Percentiles rank a stretch among this genome's conserved stretches.
phyloP scores from a whole-genome alignment of 345 rosid species.

The Ailanthus altissimus region DNA sequence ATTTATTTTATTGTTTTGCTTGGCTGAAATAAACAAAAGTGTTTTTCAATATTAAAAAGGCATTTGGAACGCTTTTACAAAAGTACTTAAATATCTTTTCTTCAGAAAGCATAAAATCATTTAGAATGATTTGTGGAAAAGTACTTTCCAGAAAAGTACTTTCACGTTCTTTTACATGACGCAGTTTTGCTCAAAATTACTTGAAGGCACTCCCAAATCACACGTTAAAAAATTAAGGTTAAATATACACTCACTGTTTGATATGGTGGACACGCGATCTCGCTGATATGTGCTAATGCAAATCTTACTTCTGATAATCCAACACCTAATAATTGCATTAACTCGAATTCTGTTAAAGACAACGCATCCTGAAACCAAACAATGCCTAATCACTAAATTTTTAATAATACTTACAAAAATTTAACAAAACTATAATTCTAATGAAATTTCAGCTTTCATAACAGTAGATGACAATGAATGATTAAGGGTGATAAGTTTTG shows the following conservation, averaged over 20 bases:
- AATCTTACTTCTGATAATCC: constrained; percentile 53
- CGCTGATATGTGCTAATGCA: constrained; percentile 60
- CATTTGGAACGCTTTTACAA: not conserved
- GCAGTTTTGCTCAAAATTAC: not conserved
- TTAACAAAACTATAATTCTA: not conserved
- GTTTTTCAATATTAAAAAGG: not conserved
- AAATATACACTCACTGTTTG: constrained; percentile 49
- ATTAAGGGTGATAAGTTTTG: not conserved
- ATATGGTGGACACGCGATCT: constrained; percentile 57
- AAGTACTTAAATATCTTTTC: not conserved
- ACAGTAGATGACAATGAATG: not conserved
- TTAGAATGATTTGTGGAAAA: not conserved
- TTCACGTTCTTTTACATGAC: not conserved
- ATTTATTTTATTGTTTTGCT: not conserved
- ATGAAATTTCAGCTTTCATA: not conserved
- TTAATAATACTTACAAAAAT: not conserved
- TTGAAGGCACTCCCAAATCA: not conserved
- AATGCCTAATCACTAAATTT: not conserved
- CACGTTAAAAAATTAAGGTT: not conserved
- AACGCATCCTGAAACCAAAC: constrained; percentile 55
- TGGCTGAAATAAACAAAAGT: too few species aligned
- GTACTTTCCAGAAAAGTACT: not conserved
- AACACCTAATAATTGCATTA: constrained; percentile 70
- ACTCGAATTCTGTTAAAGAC: constrained; percentile 68
- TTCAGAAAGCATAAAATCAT: not conserved